phyloP scores from a whole-genome alignment of 192 early-diverging fungal genomes.

The Coemansia sp. region DNA sequence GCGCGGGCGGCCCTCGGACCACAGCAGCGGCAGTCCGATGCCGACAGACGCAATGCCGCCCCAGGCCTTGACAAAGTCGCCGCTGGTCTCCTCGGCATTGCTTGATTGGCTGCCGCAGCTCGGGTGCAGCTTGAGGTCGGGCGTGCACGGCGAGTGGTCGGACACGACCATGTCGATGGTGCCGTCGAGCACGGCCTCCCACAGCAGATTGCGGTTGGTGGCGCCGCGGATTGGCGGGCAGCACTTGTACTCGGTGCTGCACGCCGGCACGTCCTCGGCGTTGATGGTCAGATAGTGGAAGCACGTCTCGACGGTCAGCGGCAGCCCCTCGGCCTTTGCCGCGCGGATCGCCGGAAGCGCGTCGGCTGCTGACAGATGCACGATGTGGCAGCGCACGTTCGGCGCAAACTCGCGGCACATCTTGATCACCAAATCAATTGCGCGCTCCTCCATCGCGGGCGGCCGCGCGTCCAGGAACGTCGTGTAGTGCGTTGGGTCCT shows the following conservation, averaged over 20 bases:
- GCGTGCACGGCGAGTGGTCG: constrained; percentile 81
- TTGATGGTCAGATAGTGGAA: constrained; percentile 75
- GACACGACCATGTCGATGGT: constrained; percentile 81
- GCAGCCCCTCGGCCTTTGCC: constrained; percentile 67
- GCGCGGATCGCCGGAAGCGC: constrained; percentile 70
- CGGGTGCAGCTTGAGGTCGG: constrained; percentile 65
- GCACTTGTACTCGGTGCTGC: constrained; percentile 81
- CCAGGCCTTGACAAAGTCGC: constrained; percentile 80
- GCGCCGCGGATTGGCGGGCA: constrained; percentile 78
- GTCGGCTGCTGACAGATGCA: constrained; percentile 76
- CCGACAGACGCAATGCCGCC: constrained; percentile 79
- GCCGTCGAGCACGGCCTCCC: constrained; percentile 73
- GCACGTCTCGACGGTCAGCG: constrained; percentile 79
- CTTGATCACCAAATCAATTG: constrained; percentile 70
- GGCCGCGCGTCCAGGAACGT: constrained; percentile 74
- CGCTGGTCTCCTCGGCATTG: constrained; percentile 55
- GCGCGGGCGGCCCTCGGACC: constrained; percentile 71
- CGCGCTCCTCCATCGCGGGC: constrained; percentile 66
- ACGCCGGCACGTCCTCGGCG: constrained; percentile 64
- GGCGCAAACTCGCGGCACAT: constrained; percentile 67
- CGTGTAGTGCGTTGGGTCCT: constrained; percentile 57
- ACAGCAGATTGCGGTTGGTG: constrained; percentile 65
- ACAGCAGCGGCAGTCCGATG: constrained; percentile 75
- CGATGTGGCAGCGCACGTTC: constrained; percentile 73
- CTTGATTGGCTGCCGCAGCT: constrained; percentile 40